A percentile compares a stretch with the other conserved stretches of the same genome.
Conservation (phyloP, 2,329 filamentous ascomycete genomes). For the Ophiostoma triangulosporum region DNA sequence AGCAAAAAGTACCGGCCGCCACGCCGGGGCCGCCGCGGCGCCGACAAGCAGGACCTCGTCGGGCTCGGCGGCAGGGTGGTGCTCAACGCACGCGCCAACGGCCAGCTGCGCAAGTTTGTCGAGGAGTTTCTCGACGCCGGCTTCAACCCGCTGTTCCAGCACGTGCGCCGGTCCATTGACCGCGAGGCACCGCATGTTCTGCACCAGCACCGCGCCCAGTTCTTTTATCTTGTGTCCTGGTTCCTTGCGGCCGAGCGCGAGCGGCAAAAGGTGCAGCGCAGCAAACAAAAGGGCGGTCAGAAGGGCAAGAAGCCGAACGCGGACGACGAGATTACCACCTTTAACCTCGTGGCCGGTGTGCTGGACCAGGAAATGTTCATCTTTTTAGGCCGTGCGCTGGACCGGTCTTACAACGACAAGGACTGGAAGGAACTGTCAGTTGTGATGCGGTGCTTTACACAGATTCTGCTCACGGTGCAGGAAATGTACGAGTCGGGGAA, state of each 20-base stretch:
- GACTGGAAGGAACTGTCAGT: conserved; percentile 78
- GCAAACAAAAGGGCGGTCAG: conserved; percentile 23
- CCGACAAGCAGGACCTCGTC: conserved; percentile 55
- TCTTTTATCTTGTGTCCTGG: conserved; percentile 87
- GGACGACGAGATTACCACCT: conserved; percentile 53
- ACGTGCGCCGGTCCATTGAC: conserved; percentile 79
- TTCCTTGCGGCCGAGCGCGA: conserved; percentile 76
- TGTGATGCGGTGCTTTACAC: conserved; percentile 86
- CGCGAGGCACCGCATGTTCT: conserved; percentile 73
- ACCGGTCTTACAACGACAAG: conserved; percentile 66
- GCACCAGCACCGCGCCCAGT: conserved; percentile 66
- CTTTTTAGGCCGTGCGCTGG: conserved; percentile 70
- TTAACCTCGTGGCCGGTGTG: conserved; percentile 75
- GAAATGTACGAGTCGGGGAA: conserved; percentile 75
- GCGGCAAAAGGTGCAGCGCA: conserved; percentile 43
- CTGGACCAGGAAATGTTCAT: conserved; percentile 94
- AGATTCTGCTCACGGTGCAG: conserved; percentile 82
- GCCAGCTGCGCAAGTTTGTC: conserved; percentile 67
- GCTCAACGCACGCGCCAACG: conserved; percentile 60
- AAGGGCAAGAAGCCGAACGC: conserved; percentile 16
- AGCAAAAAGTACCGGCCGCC: conserved; percentile 85
- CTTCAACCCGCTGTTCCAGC: conserved; percentile 82
- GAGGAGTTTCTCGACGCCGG: conserved; percentile 89
- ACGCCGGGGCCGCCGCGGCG: conserved; percentile 45
- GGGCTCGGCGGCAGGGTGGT: conserved; percentile 47